Base-by-base conservation (phyloP, 1,284 basidiomycete genomes). In the Cryptococcus sp. region DNA sequence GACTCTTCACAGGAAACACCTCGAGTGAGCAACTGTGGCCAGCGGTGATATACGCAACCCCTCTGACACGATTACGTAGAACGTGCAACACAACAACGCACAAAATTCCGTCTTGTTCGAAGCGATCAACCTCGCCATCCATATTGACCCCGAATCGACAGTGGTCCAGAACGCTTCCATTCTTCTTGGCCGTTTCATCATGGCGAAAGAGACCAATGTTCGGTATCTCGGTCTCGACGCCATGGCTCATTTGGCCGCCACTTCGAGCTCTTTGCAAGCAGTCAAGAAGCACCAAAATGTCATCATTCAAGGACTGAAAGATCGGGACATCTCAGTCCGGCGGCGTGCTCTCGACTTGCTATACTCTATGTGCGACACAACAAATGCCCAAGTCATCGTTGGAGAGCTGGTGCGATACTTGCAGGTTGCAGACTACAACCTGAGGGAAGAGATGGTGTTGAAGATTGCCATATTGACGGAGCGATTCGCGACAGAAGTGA, bases 391-490 rank as follows among this genome's bases (percentile, higher is more conserved):
- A 74, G 81, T 90, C 57, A 93, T 99, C 66, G 96, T 99, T 27
- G 92, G 89, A 54, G 94, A 99, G 78, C 84, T 99, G 27, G 81
- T 99, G 57, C 86, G 90, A 61, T 99, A 97, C 77, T 84, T 99
- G 59, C 88, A 88, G 72, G 86, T 96, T 15, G 95, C 96, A 3
- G 96, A 99, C 78, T 98, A 97, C 71, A 93, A 89, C 25, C 82
- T 99, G 47, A 85, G 96, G 46, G 95, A 98, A 78, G 93, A 99
- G 79, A 93, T 99, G 93, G 95, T 97, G 2, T 83, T 98, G 57
- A 99, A 99, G 80, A 96, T 99, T 64, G 96, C 96, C 41, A 95
- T 99, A 65, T 81, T 98, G 58, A 99, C 96, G 8, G 96, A 99
- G 78, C 93, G 96, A 78, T 97, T 97, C 71, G 95, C 96, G 5